Evolutionary conservation across 2,329 filamentous ascomycete species (phyloP), one percentile per base, ranked within the genome.

Genomic region (Trichophyton simii): DNA sequence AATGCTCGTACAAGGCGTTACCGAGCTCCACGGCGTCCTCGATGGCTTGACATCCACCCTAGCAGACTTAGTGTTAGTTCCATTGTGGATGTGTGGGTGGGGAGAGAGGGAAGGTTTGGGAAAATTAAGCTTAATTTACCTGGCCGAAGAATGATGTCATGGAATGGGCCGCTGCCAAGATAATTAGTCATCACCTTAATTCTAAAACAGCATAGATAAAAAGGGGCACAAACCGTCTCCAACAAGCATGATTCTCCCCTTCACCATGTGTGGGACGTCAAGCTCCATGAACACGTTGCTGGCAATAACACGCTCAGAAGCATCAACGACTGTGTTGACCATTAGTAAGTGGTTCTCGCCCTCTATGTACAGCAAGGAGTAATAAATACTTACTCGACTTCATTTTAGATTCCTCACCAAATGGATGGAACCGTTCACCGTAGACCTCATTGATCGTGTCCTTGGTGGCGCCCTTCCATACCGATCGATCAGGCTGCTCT

Each of bases 111-210:
- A 15, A 58, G 20, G 46, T 28, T 57, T 18, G 20, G 36, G 11
- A 2, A 54, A 28, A 55, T 55, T 52, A 52, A 36, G 52, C 28
- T 57, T 41, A 36, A 34, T 15, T 58, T 59, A 62, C 60, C 60
- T 62, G 60, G 13, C 60, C 60, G 31, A 62, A 62, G 28, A 62
- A 62, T 41, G 60, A 62, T 15, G 60, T 62, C 60, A 62, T 62
- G 4, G 60, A 50, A 54, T 62, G 60, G 22, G 60, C 60, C 22
- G 60, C 60, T 62, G 25, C 42, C n/a, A 54, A 20, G n/a, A 25
- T 15, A 13, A 25, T 59, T 46, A 62, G 55, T 41, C 20, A 36
- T 13, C 41, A 62, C 31, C 15, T 22, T 28, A 58, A 25, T 54
- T 25, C 9, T 54, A 34, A 41, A 9, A 48, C 13, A 28, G 25